Base-by-base conservation (phyloP, 768 basidiomycete species). In the Trametes gibbosa region DNA sequence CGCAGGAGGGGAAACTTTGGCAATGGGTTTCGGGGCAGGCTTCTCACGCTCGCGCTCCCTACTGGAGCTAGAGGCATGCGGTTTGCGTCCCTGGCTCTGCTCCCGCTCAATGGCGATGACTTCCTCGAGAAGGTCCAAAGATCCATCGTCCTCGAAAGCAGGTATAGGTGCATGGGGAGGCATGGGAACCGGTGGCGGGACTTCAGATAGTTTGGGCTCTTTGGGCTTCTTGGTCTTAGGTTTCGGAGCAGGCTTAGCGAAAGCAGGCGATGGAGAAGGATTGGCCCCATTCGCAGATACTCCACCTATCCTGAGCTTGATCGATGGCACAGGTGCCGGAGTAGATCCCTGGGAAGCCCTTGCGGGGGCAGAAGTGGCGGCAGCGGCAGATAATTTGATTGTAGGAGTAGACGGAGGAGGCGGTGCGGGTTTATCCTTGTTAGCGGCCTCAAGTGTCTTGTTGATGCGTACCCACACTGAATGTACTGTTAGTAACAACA, bases 401-500 rank as follows among this genome's bases (percentile, higher is more conserved):
- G 63, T 39, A 7, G 66, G 63, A 2, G 61, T 50, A 1, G 43
- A 24, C 23, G 59, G 66, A 7, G 63, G 35, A 48, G 63, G 61
- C 5, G 55, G 58, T 12, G 55, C 52, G 25, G 50, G 50, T 23
- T 40, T 51, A 34, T 59, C 64, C 61, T 80, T 81, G 67, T 84
- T 56, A 48, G 81, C 84, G 39, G 79, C 79, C 71, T 90, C 87
- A 16, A 93, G 75, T 0, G 91, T 93, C 74, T 92, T 90, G 72
- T 87, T 88, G 70, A 91, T 90, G 50, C 90, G 85, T 13, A 81
- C 76, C 96, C 96, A 98, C 73, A 89, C 94, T 96, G 61, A 21
- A 50, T 24, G 17, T 35, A 41, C 34, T 45, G 46, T 63, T 27
- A 63, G 17, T 3, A 37, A 41, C n/a, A 58, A 41, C 3, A 21